Evolutionary conservation across 441 rosid genomes (phyloP), one percentile per base, ranked within the genome.

Genomic region (Manihot esculenta): DNA sequence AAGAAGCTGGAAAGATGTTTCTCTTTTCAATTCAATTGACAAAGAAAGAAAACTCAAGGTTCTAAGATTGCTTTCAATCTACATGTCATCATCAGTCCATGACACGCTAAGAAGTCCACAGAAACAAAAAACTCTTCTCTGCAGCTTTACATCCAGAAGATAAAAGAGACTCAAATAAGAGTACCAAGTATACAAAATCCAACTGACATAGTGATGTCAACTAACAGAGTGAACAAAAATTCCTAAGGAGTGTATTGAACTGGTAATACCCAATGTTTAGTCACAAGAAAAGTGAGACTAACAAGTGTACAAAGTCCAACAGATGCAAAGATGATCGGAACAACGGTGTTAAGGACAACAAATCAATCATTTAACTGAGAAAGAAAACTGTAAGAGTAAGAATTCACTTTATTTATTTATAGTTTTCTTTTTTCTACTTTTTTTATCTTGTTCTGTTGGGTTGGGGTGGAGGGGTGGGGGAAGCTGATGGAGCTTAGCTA

Each of bases 1-100:
- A 48, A 58, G 20, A 51, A 23, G 59, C 15, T 33, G 20, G 51
- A 24, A 24, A 62, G 20, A 21, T 51, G 57, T 55, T 11, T 58
- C 59, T 59, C 15, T 57, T 15, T 49, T 63, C 21, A 27, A 59
- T 48, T 62, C 17, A 26, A 41, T 23, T 21, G 49, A 48, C 44
- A 41, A 56, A 18, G 33, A 33, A 74, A 69, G 12, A n/a, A 35
- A 57, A 66, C 26, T 20, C 48, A 64, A 56, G 21, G 21, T 64
- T 27, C 10, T 45, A 18, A 38, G 14, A 58, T 74, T 27, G 55
- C 42, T 53, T 45, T 44, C 55, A 14, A 62, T 23, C 47, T 44
- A 20, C 66, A 0, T 24, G 4, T 62, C 23, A 53, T 42, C 3
- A 53, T 14, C 12, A 4, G 44, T 33, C 20, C 23, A 3, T 14